Evolutionary conservation across 306 rosid species (phyloP), one percentile per base, ranked within the genome.

Genomic region (Vigna radiata): DNA sequence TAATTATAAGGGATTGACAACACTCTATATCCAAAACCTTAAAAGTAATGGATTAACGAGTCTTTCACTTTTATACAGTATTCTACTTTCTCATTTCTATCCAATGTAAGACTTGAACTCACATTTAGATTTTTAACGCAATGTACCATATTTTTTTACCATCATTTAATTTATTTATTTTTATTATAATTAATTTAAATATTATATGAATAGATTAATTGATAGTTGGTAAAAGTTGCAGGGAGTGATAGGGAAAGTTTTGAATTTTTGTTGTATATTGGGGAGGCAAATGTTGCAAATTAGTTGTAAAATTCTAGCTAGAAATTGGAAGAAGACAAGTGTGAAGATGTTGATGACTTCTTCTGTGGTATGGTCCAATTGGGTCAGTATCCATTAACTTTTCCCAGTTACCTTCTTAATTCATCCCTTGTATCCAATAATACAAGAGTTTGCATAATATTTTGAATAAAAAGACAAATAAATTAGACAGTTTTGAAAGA

Each of bases 381-480:
- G 73, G 56, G 67, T 63, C 31, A 0, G 21, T 53, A 27, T 77
- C 75, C 59, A 55, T 43, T 55, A 55, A 68, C 41, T 27, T 68
- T 23, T 7, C 75, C 75, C 68, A 67, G 23, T 37, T 64, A 50
- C 31, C 53, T 36, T 37, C 55, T 36, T 36, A 64, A 33, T 63
- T 36, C 43, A 33, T 23, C 7, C 7, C 60, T 52, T 65, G 33
- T 53, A 36, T 19, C 44, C 55, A 76, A 43, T 67, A 56, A 17
- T 43, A 65, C 33, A 43, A 54, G n/a, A 53, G 11, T 16, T 12
- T n/a, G 25, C 47, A 67, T 1, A 41, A 13, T 39, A 54, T 41
- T 41, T 53, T 33, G 37, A 19, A 62, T 61, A 17, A 59, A 73
- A 73, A 58, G 43, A 71, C 76, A 71, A 36, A 71, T 52, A 18